phyloP scores from a whole-genome alignment of 83 land plant genomes.

The Larix sibirica region DNA sequence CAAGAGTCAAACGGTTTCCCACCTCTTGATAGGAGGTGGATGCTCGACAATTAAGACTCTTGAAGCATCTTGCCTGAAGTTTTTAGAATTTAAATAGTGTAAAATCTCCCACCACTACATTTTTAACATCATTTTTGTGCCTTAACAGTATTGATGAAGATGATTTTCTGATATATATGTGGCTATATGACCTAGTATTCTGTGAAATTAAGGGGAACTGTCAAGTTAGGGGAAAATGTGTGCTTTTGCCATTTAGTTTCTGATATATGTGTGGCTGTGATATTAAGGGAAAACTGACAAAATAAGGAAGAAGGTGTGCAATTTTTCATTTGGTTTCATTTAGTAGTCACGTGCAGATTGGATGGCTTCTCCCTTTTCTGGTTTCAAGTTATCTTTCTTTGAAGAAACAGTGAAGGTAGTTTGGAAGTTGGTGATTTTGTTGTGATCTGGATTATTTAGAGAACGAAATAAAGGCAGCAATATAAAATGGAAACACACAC shows the following conservation, averaged over 20 bases:
- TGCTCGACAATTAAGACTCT: too few species aligned
- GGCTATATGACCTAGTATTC: neutral
- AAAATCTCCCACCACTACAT: too few species aligned
- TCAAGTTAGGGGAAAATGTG: neutral
- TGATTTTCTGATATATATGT: neutral
- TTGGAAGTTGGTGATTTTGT: neutral
- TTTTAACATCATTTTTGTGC: neutral
- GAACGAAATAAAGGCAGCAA: too few species aligned
- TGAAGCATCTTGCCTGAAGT: too few species aligned
- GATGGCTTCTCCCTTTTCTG: constrained; percentile 5
- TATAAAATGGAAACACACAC: neutral
- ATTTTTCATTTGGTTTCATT: neutral
- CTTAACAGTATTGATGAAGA: neutral
- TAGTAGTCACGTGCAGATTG: neutral
- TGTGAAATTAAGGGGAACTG: neutral
- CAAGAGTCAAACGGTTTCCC: too few species aligned
- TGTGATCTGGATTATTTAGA: neutral
- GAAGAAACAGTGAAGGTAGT: constrained; percentile 4
- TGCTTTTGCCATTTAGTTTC: neutral
- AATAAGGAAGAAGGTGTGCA: neutral
- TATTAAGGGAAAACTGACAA: neutral
- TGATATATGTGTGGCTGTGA: neutral
- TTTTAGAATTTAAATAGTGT: too few species aligned
- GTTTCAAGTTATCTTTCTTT: neutral
- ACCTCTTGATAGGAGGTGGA: too few species aligned